Evolutionary conservation across 306 rosid genomes (phyloP).

Genomic region (Potentilla sterilis): DNA sequence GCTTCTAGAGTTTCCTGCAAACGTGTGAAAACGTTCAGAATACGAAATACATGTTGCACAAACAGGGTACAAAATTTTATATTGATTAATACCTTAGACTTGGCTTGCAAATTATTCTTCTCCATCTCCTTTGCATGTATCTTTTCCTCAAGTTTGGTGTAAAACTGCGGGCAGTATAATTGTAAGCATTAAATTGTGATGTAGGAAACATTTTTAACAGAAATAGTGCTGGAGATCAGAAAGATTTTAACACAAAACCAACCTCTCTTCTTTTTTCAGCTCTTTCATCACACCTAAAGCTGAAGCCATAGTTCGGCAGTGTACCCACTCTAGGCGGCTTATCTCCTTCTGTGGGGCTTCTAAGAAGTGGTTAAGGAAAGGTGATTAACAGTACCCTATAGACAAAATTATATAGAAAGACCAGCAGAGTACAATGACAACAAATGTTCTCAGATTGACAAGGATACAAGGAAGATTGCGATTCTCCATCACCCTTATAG

Average conservation of each 20-base stretch:
- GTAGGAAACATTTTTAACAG: neutral
- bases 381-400: slow-evolving; percentile 14
- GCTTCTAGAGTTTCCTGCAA: slow-evolving; percentile 74
- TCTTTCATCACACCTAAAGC: slow-evolving; percentile 90
- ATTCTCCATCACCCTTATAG: slow-evolving; percentile 48
- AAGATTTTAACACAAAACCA: slow-evolving; percentile 22
- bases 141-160: slow-evolving; percentile 93
- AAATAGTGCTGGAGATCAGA: slow-evolving; percentile 17
- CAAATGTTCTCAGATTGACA: slow-evolving; percentile 17
- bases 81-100: slow-evolving; percentile 68
- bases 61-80: slow-evolving; percentile 13
- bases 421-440: slow-evolving; percentile 15
- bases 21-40: slow-evolving; percentile 17
- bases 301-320: slow-evolving; percentile 91
- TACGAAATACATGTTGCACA: slow-evolving; percentile 13
- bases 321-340: slow-evolving; percentile 55
- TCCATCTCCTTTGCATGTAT: slow-evolving; percentile 93
- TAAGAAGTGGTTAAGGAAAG: slow-evolving; percentile 48
- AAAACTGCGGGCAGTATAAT: slow-evolving; percentile 63
- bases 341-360: slow-evolving; percentile 70
- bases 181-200: slow-evolving; percentile 4
- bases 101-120: slow-evolving; percentile 80
- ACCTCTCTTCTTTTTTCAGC: slow-evolving; percentile 95
- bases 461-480: slow-evolving; percentile 83
- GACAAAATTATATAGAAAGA: slow-evolving; percentile 13